These are phyloP conservation scores for Crataegus laevigata DNA, from an alignment of 306 rosid species.

Conservation along the genomic window DNA sequence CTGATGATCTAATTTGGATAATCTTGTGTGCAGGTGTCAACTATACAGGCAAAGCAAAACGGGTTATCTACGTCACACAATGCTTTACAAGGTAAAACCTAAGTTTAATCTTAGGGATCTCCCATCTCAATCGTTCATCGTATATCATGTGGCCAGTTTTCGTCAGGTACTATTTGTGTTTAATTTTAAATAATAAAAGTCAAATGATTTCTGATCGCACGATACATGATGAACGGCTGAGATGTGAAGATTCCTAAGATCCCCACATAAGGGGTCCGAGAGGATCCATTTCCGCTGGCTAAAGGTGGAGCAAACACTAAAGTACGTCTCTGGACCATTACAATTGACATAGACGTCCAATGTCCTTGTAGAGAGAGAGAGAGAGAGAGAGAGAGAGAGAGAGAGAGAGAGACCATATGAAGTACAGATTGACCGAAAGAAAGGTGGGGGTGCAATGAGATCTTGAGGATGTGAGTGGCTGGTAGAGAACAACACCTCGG, in stretches of 20 bases:
- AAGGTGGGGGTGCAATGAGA: background rate
- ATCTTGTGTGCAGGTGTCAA: background rate
- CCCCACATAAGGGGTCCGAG: too few species aligned
- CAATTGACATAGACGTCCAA: background rate
- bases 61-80: background rate
- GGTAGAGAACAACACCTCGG: background rate
- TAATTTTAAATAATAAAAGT: too few species aligned
- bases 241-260: too few species aligned
- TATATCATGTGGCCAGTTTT: too few species aligned
- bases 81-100: background rate
- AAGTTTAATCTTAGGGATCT: too few species aligned
- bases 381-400: background rate
- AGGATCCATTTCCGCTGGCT: too few species aligned
- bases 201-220: too few species aligned
- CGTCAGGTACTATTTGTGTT: too few species aligned
- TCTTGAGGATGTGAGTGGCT: background rate
- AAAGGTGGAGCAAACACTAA: constrained; percentile 7
- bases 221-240: too few species aligned
- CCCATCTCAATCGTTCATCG: too few species aligned
- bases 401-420: background rate
- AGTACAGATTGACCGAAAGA: background rate
- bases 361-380: background rate
- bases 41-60: background rate
- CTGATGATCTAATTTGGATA: background rate
- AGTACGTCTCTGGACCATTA: background rate